A percentile compares a stretch with the other conserved stretches of the same genome.
Evolutionary conservation across 2,329 filamentous ascomycete genomes (phyloP).

Genomic region (Lachnellula cervina): DNA sequence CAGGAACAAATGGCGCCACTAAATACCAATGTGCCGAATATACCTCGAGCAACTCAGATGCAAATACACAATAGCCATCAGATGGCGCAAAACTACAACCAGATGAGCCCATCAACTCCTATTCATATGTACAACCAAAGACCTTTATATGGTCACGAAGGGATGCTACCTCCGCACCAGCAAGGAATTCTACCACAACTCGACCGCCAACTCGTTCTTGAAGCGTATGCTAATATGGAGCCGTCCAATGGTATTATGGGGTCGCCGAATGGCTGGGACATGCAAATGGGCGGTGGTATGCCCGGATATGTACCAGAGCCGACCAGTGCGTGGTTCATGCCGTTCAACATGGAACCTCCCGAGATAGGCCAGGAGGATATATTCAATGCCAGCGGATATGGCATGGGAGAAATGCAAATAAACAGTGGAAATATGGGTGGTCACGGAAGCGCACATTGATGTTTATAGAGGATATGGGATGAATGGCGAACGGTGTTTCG

Average conservation of each 20-base stretch:
- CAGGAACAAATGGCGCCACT: constrained; percentile 20
- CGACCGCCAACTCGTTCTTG: constrained; percentile 71
- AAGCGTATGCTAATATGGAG: constrained; percentile 58
- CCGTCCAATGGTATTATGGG: constrained; percentile 29
- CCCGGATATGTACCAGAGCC: constrained; percentile 36
- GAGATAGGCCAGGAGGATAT: constrained; percentile 37
- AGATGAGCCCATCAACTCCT: constrained; percentile 28
- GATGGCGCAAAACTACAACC: constrained; percentile 21
- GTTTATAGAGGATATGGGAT: neutral
- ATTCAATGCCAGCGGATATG: constrained; percentile 16
- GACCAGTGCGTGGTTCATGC: constrained; percentile 80
- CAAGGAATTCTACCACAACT: constrained; percentile 60
- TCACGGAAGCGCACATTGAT: constrained; percentile 15
- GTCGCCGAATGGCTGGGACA: constrained; percentile 24
- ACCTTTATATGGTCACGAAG: constrained; percentile 37
- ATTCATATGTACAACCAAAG: constrained; percentile 29
- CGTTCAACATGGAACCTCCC: constrained; percentile 83
- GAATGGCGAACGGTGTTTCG: constrained; percentile 10
- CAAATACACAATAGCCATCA: constrained; percentile 20
- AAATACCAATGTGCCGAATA: constrained; percentile 23
- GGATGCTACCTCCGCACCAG: constrained; percentile 48
- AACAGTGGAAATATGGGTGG: constrained; percentile 33
- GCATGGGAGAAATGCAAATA: constrained; percentile 30
- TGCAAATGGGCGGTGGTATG: constrained; percentile 24
- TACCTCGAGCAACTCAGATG: constrained; percentile 14